Percentiles rank a stretch among this genome's conserved stretches.
These are phyloP conservation scores for Heliosperma pusillum DNA, from an alignment of 148 eudicot species.

Conservation along the genomic window DNA sequence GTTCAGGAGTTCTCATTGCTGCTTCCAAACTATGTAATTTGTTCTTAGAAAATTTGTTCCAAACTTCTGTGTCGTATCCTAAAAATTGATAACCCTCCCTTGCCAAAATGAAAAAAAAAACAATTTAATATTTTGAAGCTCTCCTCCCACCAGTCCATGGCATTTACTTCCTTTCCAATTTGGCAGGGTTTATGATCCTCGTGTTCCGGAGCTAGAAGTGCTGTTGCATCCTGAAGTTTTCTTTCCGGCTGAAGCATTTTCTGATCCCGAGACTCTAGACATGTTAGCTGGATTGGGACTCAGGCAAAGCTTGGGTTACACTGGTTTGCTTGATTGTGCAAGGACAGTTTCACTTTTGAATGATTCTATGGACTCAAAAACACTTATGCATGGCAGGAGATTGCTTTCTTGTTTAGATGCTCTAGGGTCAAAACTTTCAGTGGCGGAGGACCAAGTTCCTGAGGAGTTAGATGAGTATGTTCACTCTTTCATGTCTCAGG, in stretches of 20 bases:
- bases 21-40: not conserved
- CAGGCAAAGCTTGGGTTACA: slow-evolving; percentile 54
- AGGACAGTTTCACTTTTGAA: slow-evolving; percentile 72
- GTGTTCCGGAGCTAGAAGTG: slow-evolving; percentile 61
- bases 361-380: slow-evolving; percentile 53
- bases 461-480: slow-evolving; percentile 28
- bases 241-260: slow-evolving; percentile 79
- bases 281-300: slow-evolving; percentile 69
- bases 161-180: slow-evolving; percentile 10
- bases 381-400: slow-evolving; percentile 53
- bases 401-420: slow-evolving; percentile 69
- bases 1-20: not conserved
- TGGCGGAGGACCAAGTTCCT: slow-evolving; percentile 34
- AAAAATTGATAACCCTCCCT: not conserved
- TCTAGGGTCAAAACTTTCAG: slow-evolving; percentile 52
- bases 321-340: slow-evolving; percentile 91
- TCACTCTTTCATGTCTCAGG: slow-evolving; percentile 23
- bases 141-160: not conserved
- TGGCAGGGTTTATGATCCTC: slow-evolving; percentile 95
- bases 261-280: slow-evolving; percentile 66
- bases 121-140: not conserved
- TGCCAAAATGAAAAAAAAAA: not conserved
- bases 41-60: not conserved
- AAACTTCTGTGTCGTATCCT: not conserved
- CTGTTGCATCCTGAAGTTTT: slow-evolving; percentile 65